Evolutionary conservation across 2,329 filamentous ascomycete species (phyloP), one percentile per base, ranked within the genome.

Genomic region (Aspergillus ochraceoroseus): DNA sequence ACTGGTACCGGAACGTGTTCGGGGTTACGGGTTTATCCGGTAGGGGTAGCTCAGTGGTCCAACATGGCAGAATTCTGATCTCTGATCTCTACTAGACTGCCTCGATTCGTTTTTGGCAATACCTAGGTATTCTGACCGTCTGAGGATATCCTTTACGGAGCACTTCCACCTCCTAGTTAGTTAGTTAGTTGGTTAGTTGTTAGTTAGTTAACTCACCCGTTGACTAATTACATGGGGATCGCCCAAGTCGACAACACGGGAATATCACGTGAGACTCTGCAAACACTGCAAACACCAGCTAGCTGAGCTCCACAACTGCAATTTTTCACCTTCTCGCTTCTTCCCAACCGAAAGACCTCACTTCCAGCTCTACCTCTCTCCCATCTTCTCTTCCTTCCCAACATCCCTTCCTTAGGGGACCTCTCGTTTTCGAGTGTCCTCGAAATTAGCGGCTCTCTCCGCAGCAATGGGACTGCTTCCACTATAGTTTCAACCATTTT

Each of bases 391-490:
- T 12, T 42, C 20, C 13, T 26, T 13, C 31, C 29, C 22, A 17
- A 35, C 28, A 28, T 19, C 25, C 30, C 40, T 28, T n/a, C 41
- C 26, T 26, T 30, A 18, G 44, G 44, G 44, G 53, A 47, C 53
- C 50, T 17, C 51, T 54, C 53, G 46, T 43, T 44, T 32, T 47
- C 51, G 50, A 52, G 55, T 56, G 55, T 55, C 51, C 54, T 56
- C 54, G 33, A 22, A 30, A 36, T 27, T 43, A 18, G 31, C 41
- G 46, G 47, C 46, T 46, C 41, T 37, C 33, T 27, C 38, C 48
- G 53, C 54, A 63, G 62, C 55, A 51, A 66, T 66, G 63, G 63
- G 58, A 64, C 48, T 58, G 46, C 52, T 57, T 58, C 51, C 44
- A 58, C 51, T 43, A 38, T 52, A 53, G 41, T 45, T 49, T 46